Conservation (phyloP, 2,329 filamentous ascomycete species). For the Fusarium nematophilum region DNA sequence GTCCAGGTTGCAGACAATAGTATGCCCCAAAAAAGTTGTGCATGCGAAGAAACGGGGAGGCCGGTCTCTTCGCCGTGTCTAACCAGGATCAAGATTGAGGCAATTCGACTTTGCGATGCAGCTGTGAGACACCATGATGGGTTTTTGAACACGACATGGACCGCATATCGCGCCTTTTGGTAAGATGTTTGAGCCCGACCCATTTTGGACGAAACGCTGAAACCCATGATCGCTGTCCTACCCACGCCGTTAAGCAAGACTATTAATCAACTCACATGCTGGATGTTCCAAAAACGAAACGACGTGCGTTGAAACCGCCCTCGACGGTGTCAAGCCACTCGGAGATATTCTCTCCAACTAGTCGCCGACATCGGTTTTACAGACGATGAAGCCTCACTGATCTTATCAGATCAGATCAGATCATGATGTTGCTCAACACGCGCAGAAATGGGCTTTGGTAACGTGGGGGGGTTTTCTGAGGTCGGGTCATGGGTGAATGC, state of each 20-base stretch:
- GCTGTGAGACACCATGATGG: background rate
- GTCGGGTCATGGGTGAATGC: background rate
- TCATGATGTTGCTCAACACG: too few species aligned
- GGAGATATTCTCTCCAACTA: slow-evolving; percentile 4
- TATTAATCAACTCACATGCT: slow-evolving; percentile 9
- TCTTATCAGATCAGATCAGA: slow-evolving; percentile 10
- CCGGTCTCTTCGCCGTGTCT: background rate
- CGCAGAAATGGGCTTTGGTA: background rate
- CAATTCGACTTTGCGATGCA: background rate
- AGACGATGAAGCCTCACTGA: background rate
- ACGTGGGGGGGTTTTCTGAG: background rate
- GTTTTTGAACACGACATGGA: background rate
- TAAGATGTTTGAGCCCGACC: slow-evolving; percentile 5
- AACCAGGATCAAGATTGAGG: background rate
- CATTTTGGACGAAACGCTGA: background rate
- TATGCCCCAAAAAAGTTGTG: background rate
- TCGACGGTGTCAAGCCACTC: slow-evolving; percentile 4
- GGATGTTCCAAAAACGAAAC: slow-evolving; percentile 14
- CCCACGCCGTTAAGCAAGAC: slow-evolving; percentile 3
- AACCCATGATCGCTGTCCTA: background rate
- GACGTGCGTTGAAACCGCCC: background rate
- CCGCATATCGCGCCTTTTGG: background rate
- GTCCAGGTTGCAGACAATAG: slow-evolving; percentile 22
- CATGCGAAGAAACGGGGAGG: background rate
- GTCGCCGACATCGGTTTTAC: slow-evolving; percentile 18